Evolutionary conservation across 805 yeast species (phyloP).

Genomic region (Saturnispora silvae): DNA sequence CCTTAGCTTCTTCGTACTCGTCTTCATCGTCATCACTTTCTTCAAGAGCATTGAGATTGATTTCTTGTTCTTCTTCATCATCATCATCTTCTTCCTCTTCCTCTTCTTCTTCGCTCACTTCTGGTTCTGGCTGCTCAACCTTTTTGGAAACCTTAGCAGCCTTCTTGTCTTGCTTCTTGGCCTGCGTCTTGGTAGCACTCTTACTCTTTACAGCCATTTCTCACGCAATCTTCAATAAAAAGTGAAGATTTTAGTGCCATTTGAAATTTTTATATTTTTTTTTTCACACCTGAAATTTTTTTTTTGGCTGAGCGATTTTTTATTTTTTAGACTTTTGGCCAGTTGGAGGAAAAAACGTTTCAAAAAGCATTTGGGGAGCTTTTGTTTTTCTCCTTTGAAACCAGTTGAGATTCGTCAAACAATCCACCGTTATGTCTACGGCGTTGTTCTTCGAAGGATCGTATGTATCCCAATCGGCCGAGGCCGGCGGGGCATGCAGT

Average conservation of each 20-base stretch:
- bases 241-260: neutral
- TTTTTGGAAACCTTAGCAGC: neutral
- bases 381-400: neutral
- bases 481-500: too few species aligned
- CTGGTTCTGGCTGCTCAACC: constrained; percentile 30
- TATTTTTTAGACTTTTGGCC: too few species aligned
- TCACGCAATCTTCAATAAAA: neutral
- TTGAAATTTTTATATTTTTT: neutral
- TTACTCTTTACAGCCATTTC: constrained; percentile 22
- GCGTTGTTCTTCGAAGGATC: constrained; percentile 9
- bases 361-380: too few species aligned
- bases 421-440: constrained; percentile 4
- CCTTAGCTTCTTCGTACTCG: constrained; percentile 24
- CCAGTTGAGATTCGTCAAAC: neutral
- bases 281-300: too few species aligned
- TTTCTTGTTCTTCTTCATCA: constrained; percentile 18
- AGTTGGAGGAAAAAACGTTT: too few species aligned
- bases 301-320: too few species aligned
- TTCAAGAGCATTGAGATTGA: constrained; percentile 6
- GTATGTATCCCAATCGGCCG: constrained; percentile 1
- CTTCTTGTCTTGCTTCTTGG: constrained; percentile 3
- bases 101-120: constrained; percentile 17
- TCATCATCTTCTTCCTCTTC: constrained; percentile 31
- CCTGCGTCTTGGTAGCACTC: constrained; percentile 30
- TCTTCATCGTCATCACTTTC: constrained; percentile 21